Conservation (phyloP, 495 filamentous ascomycete genomes). For the Neurospora cerealis region DNA sequence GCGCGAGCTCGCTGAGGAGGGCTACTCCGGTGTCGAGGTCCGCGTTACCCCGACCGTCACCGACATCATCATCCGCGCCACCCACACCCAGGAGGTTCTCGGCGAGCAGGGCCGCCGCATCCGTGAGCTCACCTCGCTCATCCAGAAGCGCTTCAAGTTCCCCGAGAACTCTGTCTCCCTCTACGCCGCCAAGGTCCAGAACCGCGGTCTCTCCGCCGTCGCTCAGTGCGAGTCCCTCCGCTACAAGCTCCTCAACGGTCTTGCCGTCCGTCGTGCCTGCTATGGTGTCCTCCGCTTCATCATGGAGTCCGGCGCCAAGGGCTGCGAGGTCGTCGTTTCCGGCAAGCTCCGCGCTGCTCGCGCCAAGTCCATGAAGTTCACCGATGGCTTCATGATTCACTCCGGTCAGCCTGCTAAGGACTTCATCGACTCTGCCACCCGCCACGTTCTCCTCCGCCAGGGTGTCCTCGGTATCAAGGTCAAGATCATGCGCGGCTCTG, state of each 20-base stretch:
- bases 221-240: slow-evolving; percentile 99
- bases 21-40: slow-evolving; percentile 99
- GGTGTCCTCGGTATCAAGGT: slow-evolving; percentile 99
- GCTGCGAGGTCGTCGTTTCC: slow-evolving; percentile 97
- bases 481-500: slow-evolving; percentile 99
- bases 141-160: slow-evolving; percentile 99
- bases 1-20: slow-evolving; percentile 98
- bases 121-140: slow-evolving; percentile 97
- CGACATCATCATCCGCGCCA: slow-evolving; percentile 99
- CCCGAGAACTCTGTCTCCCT: slow-evolving; percentile 99
- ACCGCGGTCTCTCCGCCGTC: slow-evolving; percentile 97
- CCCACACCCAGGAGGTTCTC: slow-evolving; percentile 99
- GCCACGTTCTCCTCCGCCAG: slow-evolving; percentile 98
- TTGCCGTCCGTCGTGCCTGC: slow-evolving; percentile 94
- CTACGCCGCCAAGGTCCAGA: slow-evolving; percentile 99
- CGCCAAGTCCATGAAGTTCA: slow-evolving; percentile 99
- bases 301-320: slow-evolving; percentile 99
- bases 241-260: slow-evolving; percentile 99
- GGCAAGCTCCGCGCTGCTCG: slow-evolving; percentile 97
- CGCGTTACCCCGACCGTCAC: slow-evolving; percentile 99
- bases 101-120: slow-evolving; percentile 99
- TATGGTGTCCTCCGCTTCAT: slow-evolving; percentile 99
- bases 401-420: slow-evolving; percentile 98
- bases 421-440: slow-evolving; percentile 97
- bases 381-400: slow-evolving; percentile 99